A percentile compares a stretch with the other conserved stretches of the same genome.
These are phyloP conservation scores for Fraxinus greggii DNA, from an alignment of 305 asterid species.

Conservation along the genomic window DNA sequence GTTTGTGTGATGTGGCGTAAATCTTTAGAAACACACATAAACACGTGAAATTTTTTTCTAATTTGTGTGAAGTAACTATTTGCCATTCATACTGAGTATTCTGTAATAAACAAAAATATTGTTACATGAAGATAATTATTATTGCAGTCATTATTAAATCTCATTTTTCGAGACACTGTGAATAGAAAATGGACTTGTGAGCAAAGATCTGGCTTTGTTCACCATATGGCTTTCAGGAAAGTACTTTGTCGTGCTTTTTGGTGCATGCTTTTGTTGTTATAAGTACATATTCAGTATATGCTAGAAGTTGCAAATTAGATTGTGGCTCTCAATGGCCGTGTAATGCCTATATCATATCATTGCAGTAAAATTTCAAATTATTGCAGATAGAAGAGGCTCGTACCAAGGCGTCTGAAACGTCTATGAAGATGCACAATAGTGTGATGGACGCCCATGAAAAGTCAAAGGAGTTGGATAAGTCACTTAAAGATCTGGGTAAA, in stretches of 20 bases:
- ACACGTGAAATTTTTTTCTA: neutral
- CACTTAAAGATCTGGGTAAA: constrained; percentile 67
- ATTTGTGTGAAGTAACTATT: neutral
- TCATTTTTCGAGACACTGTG: neutral
- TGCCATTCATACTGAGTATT: neutral
- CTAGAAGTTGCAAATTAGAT: neutral
- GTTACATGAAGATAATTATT: neutral
- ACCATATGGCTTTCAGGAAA: neutral
- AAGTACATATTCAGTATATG: constrained; percentile 3
- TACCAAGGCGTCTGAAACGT: constrained; percentile 57
- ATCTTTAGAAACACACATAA: neutral
- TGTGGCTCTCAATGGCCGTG: constrained; percentile 9
- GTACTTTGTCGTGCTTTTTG: neutral
- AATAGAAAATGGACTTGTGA: neutral
- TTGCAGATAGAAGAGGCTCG: constrained; percentile 89
- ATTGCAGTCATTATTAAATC: neutral
- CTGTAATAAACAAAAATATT: neutral
- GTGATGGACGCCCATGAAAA: constrained; percentile 80
- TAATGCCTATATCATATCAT: constrained; percentile 11
- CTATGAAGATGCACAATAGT: constrained; percentile 57
- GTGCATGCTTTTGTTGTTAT: constrained; percentile 13
- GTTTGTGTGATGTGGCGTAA: neutral
- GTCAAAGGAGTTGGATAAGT: constrained; percentile 78
- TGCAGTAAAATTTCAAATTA: constrained; percentile 13
- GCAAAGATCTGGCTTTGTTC: constrained; percentile 1